Evolutionary conservation across 305 asterid species (phyloP), one percentile per base, ranked within the genome.

Genomic region (Stenogyne calaminthoides): DNA sequence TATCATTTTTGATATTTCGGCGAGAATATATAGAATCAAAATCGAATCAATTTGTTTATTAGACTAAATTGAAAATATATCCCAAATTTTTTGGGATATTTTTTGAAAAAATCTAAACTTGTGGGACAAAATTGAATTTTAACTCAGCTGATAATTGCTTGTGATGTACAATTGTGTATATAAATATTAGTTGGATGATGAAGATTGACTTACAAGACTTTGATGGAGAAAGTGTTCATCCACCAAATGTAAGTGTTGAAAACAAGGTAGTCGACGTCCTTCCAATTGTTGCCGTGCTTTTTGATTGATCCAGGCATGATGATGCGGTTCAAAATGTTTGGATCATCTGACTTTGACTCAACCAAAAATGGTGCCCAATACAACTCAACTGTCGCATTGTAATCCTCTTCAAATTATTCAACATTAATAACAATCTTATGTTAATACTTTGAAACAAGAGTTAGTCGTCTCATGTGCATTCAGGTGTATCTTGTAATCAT

Each of bases 211-310:
- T 81, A 93, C 98, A 93, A 64, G 65, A 91, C 88, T 93, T 93
- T 93, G 88, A 93, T 93, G 76, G 84, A 64, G 66, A 82, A 79
- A 76, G 98, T 93, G 84, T 93, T 93, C 98, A 93, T 93, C 98
- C 98, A 93, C 98, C 98, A 93, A 51, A 93, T 93, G 58, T 91
- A 93, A 0, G 98, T 93, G 81, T 93, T 93, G 84, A 93, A 93
- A 67, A 93, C 69, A 69, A 93, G 92, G 79, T 75, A 93, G 64
- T 93, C 98, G 7, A 87, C 98, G 46, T 87, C 80, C 84, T 80
- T 91, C 98, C 98, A 93, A 71, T 89, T 84, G 76, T 77, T 78
- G 85, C 97, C 98, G 9, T 93, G 97, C 58, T 91, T 93, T 47
- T 82, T 82, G 71, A 93, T 93, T 10, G 98, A 91, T 58, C 82